Evolutionary conservation across 1,284 basidiomycete species (phyloP).

Genomic region (Ustilago esculenta): DNA sequence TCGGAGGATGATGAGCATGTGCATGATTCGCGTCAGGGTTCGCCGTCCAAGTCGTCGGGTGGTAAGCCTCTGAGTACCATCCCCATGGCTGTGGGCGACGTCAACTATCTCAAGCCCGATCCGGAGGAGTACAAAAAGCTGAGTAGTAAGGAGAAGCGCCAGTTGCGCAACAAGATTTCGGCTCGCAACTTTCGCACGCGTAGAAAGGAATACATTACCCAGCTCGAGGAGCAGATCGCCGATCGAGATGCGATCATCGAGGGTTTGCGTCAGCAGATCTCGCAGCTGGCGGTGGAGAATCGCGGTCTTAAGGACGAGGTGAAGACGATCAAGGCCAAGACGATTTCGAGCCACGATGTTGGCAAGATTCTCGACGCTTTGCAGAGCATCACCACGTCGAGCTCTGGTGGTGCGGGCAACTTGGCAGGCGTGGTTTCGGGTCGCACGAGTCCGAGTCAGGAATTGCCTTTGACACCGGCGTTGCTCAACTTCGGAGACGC

Average conservation of each 20-base stretch:
- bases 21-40: slow-evolving; percentile 15
- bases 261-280: slow-evolving; percentile 85
- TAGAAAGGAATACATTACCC: slow-evolving; percentile 93
- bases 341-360: slow-evolving; percentile 54
- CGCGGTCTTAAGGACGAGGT: slow-evolving; percentile 73
- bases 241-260: slow-evolving; percentile 90
- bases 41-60: slow-evolving; percentile 13
- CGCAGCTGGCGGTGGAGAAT: slow-evolving; percentile 82
- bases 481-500: slow-evolving; percentile 38
- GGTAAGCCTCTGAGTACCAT: slow-evolving; percentile 40
- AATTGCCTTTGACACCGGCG: slow-evolving; percentile 31
- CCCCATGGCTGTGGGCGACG: slow-evolving; percentile 38
- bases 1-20: slow-evolving; percentile 42
- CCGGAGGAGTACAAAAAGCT: slow-evolving; percentile 96
- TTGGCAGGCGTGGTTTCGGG: slow-evolving; percentile 8
- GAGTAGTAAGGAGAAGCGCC: slow-evolving; percentile 92
- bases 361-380: slow-evolving; percentile 73
- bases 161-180: slow-evolving; percentile 94
- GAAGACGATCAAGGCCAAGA: slow-evolving; percentile 74
- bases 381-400: slow-evolving; percentile 73
- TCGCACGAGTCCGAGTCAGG: slow-evolving; percentile 19
- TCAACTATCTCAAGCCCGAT: slow-evolving; percentile 70
- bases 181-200: slow-evolving; percentile 93
- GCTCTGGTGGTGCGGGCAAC: not conserved
- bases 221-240: slow-evolving; percentile 90